Percentiles rank a stretch among this genome's conserved stretches.
Evolutionary conservation across 2,329 filamentous ascomycete genomes (phyloP).

Genomic region (Aspergillus sp.): DNA sequence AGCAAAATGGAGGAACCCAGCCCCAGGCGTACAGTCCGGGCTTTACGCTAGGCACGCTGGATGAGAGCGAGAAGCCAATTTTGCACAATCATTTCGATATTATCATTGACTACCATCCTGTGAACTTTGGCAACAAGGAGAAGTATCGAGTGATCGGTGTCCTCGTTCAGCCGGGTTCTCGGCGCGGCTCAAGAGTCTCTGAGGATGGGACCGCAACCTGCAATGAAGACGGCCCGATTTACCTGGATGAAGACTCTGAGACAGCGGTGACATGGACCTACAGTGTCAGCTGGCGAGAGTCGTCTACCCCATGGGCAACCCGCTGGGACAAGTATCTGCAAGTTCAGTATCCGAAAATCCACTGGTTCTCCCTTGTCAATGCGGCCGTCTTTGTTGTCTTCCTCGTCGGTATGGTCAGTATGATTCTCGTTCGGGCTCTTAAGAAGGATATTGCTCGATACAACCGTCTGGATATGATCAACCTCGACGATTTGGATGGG

Average conservation of each 20-base stretch:
- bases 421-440: conserved; percentile 85
- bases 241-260: conserved; percentile 66
- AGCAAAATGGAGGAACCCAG: conserved; percentile 77
- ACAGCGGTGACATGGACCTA: conserved; percentile 85
- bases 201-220: conserved; percentile 66
- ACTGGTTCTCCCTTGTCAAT: conserved; percentile 98
- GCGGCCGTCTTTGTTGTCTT: conserved; percentile 94
- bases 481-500: conserved; percentile 84
- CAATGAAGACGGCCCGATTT: conserved; percentile 61
- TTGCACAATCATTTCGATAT: conserved; percentile 98
- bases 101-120: conserved; percentile 86
- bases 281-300: conserved; percentile 85
- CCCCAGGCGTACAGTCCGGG: conserved; percentile 88
- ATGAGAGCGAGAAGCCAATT: conserved; percentile 60
- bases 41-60: conserved; percentile 73
- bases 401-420: conserved; percentile 86
- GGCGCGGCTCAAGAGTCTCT: conserved; percentile 58
- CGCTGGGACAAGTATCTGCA: conserved; percentile 99
- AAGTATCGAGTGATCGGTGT: conserved; percentile 91
- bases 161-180: conserved; percentile 79
- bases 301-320: conserved; percentile 88
- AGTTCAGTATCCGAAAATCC: conserved; percentile 95
- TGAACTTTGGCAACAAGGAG: conserved; percentile 58
- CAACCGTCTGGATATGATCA: conserved; percentile 90
- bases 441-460: conserved; percentile 96